Percentiles rank a stretch among this genome's conserved stretches.
phyloP scores from a whole-genome alignment of 148 eudicot species.

The Chenopodium formosanum region DNA sequence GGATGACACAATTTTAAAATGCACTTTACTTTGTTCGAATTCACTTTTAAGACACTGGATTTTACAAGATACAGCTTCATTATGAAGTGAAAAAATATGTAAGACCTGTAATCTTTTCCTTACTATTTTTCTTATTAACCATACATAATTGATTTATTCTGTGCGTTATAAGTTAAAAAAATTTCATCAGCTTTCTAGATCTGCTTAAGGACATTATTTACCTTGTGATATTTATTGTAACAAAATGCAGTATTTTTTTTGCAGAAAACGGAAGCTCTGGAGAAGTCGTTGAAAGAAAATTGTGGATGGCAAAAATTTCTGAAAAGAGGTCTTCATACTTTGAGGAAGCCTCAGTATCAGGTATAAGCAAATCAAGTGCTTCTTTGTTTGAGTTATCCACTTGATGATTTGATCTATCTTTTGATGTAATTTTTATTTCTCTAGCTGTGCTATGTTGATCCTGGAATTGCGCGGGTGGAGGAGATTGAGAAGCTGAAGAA shows the following conservation, averaged over 20 bases:
- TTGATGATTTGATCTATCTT: background rate
- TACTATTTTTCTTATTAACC: background rate
- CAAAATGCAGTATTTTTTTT: constrained; percentile 8
- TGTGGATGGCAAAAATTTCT: constrained; percentile 79
- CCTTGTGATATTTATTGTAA: background rate
- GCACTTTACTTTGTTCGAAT: background rate
- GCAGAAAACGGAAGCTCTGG: constrained; percentile 68
- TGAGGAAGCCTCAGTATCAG: constrained; percentile 88
- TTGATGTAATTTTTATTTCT: constrained; percentile 16
- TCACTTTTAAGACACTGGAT: background rate
- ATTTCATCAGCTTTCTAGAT: background rate
- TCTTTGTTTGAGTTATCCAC: background rate
- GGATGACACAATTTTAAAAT: background rate
- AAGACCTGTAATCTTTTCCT: background rate
- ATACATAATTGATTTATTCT: background rate
- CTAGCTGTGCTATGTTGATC: constrained; percentile 86
- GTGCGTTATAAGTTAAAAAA: background rate
- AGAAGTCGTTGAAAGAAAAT: constrained; percentile 57
- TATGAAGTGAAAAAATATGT: background rate
- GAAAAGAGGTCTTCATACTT: constrained; percentile 90
- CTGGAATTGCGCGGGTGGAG: constrained; percentile 62
- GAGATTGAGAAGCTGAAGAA: constrained; percentile 80
- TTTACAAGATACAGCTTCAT: background rate
- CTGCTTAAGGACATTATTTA: background rate
- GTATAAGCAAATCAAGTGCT: constrained; percentile 29